Evolutionary conservation across 768 basidiomycete species (phyloP), one percentile per base, ranked within the genome.

Genomic region (Lentinus brumalis): DNA sequence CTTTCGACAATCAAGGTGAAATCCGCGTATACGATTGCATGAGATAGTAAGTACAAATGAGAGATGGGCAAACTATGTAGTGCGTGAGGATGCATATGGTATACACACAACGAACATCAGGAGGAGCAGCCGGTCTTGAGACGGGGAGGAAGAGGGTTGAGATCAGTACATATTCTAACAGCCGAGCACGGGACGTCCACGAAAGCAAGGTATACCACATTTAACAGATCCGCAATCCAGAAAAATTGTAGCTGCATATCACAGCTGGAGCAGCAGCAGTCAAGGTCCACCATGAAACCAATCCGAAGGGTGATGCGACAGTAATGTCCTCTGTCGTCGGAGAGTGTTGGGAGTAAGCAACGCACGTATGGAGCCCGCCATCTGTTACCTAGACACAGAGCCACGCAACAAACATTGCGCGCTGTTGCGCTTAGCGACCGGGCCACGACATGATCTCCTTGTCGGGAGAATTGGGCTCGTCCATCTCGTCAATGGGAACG

Each of bases 391-490:
- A 6, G 35, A 7, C 35, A 35, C 11, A 6, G 6, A 35, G 35
- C 35, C 35, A 35, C 35, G 35, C 35, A 35, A 35, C 35, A 6
- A 11, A 35, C 35, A 35, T 35, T 11, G 35, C 35, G 11, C 35
- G 35, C 11, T 11, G 35, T 35, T 46, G 50, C 45, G 12, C 50
- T 73, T 60, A 83, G 70, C 82, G 80, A 61, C 80, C 82, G 10
- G 80, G 77, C 32, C 81, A 75, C 12, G 81, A 62, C 69, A 78
- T 74, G 31, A 73, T 54, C 59, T 82, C 81, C 68, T 83, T 84
- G 64, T 78, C 77, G 0, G 78, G 78, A 7, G 80, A 79, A 9
- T 75, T 77, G 2, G 80, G 78, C 53, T 79, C 75, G 50, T 68
- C 62, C 35, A 72, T 60, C 21, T 60, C 57, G n/a, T 10, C 63